Evolutionary conservation across 23 red algal genomes (phyloP).

Genomic region (Gracilaria gracilis): DNA sequence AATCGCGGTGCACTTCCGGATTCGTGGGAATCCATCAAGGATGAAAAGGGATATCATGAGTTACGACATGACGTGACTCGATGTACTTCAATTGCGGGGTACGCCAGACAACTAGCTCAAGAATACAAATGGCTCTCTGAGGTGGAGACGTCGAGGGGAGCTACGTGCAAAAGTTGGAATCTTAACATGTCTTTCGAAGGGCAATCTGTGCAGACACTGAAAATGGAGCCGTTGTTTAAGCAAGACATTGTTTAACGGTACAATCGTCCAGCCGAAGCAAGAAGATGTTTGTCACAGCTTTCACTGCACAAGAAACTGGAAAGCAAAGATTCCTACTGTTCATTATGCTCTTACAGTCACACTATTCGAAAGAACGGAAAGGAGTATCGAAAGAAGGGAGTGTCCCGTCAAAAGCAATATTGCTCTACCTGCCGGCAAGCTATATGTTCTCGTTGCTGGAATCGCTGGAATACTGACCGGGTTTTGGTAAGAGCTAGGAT

Average conservation of each 20-base stretch:
- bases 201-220: no score
- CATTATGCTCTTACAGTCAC: constrained; percentile 38
- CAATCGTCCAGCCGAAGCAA: background rate
- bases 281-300: background rate
- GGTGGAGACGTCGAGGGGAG: background rate
- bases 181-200: no score
- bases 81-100: constrained; percentile 10
- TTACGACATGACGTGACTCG: background rate
- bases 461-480: no score
- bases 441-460: background rate
- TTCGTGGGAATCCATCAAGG: background rate
- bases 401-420: constrained; percentile 8
- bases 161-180: background rate
- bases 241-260: constrained; percentile 19
- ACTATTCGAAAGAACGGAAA: background rate
- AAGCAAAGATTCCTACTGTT: background rate
- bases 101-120: constrained; percentile 37
- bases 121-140: background rate
- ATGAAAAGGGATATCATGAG: constrained; percentile 10
- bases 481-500: no score
- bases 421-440: constrained; percentile 2
- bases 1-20: background rate
- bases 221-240: background rate
- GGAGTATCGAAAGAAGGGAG: constrained; percentile 13
- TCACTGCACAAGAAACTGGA: background rate